Evolutionary conservation across 352 stramenopile genomes (phyloP), one percentile per base, ranked within the genome.

Genomic region (Globisporangium parvum): DNA sequence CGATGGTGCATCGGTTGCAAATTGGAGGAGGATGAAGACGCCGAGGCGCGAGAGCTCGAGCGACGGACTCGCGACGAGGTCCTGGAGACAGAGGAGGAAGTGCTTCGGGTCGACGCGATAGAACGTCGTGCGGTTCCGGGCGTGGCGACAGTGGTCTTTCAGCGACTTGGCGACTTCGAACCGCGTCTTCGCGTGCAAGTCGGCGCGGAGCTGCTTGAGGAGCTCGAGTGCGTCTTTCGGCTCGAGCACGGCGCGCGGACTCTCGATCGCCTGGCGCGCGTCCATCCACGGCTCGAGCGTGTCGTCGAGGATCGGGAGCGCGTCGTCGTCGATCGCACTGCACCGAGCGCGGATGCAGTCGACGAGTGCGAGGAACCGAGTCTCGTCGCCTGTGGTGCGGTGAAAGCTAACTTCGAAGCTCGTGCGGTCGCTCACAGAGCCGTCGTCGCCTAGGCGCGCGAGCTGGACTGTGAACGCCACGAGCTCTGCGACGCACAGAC

Each of bases 121-220:
- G 53, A 90, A 87, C 23, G 83, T 60, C 28, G 66, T 65, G 44
- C 78, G 77, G 67, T 87, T 88, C 63, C 72, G 73, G 52, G 71
- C 64, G 73, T 88, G 76, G 21, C 80, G 69, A 58, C 77, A 91
- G 60, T 84, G 71, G 65, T 87, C 77, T 61, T 91, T 91, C 48
- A 91, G 65, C 57, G 59, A 62, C 59, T 82, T 83, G 35, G 74
- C 71, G 28, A 91, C 67, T 40, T 91, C 70, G 48, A 85, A 84
- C 1, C 87, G 66, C 33, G 75, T 70, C 21, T 88, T 72, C 1
- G 33, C 44, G 57, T 88, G 77, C 47, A 90, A 46, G 46, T 83
- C 68, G 10, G 77, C 65, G 57, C 87, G 86, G 47, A 91, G 63
- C 50, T 88, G 77, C 51, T 84, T 66, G 20, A 88, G 58, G 33